Conservation (phyloP, 2,329 filamentous ascomycete genomes). For the Balansia obtecta region DNA sequence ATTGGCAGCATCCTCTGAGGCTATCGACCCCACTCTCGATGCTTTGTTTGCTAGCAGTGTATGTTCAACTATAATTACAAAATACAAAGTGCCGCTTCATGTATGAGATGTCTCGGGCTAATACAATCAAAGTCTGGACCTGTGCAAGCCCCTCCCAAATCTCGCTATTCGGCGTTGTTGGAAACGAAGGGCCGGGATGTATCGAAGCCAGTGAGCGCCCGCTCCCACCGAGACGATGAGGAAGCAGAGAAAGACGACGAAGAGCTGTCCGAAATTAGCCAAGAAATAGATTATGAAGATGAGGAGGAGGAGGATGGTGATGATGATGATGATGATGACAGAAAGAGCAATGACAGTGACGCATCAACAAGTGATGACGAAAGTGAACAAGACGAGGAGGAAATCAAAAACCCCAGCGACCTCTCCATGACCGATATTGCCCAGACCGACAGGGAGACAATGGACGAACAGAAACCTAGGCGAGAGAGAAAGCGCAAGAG, state of each 20-base stretch:
- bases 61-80: constrained; percentile 24
- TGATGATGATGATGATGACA: constrained; percentile 17
- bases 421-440: constrained; percentile 2
- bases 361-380: constrained; percentile 12
- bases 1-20: constrained; percentile 35
- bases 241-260: constrained; percentile 16
- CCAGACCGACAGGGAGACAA: constrained; percentile 16
- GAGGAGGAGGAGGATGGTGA: constrained; percentile 20
- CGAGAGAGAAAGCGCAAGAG: constrained; percentile 52
- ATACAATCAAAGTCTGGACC: constrained; percentile 33
- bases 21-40: constrained; percentile 55
- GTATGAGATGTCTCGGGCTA: background rate
- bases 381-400: constrained; percentile 13
- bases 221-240: constrained; percentile 16
- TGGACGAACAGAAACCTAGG: constrained; percentile 25
- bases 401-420: constrained; percentile 1
- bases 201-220: constrained; percentile 12
- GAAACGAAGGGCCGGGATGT: constrained; percentile 17
- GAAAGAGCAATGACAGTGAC: constrained; percentile 17
- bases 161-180: constrained; percentile 29
- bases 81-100: background rate
- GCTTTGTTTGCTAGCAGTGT: constrained; percentile 64
- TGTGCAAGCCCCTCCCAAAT: constrained; percentile 31
- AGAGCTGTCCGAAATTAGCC: constrained; percentile 16
- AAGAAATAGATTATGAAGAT: constrained; percentile 14